Evolutionary conservation across 2,329 filamentous ascomycete genomes (phyloP).

Genomic region (Tolypocladium capitatum): DNA sequence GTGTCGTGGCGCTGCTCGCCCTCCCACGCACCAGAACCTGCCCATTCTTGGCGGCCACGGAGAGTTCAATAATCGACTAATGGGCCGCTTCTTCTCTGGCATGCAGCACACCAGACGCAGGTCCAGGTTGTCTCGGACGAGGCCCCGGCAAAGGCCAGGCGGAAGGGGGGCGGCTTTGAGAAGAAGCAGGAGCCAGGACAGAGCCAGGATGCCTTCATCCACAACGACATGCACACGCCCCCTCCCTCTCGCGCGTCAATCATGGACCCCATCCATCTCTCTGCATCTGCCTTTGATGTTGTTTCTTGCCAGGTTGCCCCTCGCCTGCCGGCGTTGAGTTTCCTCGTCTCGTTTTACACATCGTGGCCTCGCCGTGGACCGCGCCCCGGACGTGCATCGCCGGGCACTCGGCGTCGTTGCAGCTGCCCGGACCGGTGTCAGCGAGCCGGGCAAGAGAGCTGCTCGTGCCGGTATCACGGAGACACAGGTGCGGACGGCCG

Average conservation of each 20-base stretch:
- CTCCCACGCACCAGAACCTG: background rate
- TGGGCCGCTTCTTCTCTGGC: background rate
- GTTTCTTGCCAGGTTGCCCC: background rate
- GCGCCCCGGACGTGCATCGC: background rate
- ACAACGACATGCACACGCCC: background rate
- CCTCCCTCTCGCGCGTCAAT: background rate
- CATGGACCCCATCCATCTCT: background rate
- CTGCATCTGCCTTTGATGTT: background rate
- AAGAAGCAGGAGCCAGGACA: background rate
- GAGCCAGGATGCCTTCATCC: background rate
- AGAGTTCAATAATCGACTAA: background rate
- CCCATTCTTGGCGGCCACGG: too few species aligned
- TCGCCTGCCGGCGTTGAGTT: background rate
- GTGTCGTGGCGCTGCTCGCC: background rate
- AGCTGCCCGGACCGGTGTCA: too few species aligned
- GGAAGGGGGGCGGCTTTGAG: background rate
- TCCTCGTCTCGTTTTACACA: background rate
- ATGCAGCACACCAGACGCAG: constrained; percentile 1
- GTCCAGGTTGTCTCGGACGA: background rate
- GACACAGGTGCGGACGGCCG: too few species aligned
- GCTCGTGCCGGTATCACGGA: too few species aligned
- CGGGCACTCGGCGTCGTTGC: background rate
- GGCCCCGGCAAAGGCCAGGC: background rate
- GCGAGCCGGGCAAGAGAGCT: too few species aligned
- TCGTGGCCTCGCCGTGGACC: background rate